Percentiles rank a stretch among this genome's conserved stretches.
phyloP scores from a whole-genome alignment of 1,284 basidiomycete genomes.

The Chalciporus sp. region DNA sequence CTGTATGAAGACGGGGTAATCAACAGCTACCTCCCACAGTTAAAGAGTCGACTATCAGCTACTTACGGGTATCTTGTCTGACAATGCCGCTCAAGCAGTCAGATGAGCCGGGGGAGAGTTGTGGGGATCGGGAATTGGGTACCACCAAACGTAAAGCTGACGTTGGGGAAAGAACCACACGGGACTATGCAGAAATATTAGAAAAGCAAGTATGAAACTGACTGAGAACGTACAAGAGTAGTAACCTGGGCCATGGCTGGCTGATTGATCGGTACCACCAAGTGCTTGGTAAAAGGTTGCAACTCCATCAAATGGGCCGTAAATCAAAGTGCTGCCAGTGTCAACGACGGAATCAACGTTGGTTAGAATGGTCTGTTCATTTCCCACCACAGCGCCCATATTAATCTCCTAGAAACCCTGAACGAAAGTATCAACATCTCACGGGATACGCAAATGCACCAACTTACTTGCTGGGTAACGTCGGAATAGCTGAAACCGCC shows the following conservation, averaged over 20 bases:
- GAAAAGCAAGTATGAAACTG: constrained; percentile 12
- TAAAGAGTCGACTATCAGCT: neutral
- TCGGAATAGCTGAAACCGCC: constrained; percentile 16
- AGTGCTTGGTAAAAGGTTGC: constrained; percentile 6
- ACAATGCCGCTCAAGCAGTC: constrained; percentile 33
- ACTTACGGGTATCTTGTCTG: constrained; percentile 6
- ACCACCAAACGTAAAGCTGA: constrained; percentile 44
- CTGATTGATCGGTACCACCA: constrained; percentile 6
- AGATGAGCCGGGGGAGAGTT: constrained; percentile 23
- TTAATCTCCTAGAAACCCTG: constrained; percentile 47
- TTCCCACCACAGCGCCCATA: constrained; percentile 36
- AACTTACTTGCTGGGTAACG: constrained; percentile 36
- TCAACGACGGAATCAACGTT: constrained; percentile 41
- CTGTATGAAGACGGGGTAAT: constrained; percentile 1
- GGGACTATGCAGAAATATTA: constrained; percentile 39
- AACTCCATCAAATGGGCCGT: constrained; percentile 20
- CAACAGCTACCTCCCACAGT: no score
- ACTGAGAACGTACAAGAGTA: constrained; percentile 9
- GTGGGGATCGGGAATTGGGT: constrained; percentile 39
- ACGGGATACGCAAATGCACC: neutral
- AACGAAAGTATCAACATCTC: neutral
- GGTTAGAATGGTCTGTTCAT: constrained; percentile 22
- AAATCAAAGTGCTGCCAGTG: constrained; percentile 52
- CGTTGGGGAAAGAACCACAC: constrained; percentile 39
- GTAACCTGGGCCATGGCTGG: neutral